Evolutionary conservation across 2,329 filamentous ascomycete species (phyloP).

Genomic region (Gnomoniopsis sp.): DNA sequence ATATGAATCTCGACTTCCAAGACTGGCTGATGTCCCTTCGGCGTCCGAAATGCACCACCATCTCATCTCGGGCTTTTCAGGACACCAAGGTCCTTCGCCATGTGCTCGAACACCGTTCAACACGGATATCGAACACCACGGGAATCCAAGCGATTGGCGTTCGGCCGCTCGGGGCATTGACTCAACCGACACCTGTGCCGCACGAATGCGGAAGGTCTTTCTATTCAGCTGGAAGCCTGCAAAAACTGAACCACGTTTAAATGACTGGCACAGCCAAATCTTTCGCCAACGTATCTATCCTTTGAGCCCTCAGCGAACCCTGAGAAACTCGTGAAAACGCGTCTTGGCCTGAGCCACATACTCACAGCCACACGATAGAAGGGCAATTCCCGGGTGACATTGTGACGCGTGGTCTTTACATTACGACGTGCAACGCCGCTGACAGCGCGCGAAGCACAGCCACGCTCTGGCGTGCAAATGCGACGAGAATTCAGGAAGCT

Average conservation of each 20-base stretch:
- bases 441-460: too few relatives aligned
- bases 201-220: constrained; percentile 1
- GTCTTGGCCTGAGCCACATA: neutral
- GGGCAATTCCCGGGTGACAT: neutral
- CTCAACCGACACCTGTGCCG: neutral
- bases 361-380: neutral
- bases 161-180: constrained; percentile 7
- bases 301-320: neutral
- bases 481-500: too few relatives aligned
- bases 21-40: neutral
- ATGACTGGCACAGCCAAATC: neutral
- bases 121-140: neutral
- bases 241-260: neutral
- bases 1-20: constrained; percentile 4
- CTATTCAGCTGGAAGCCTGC: neutral
- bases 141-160: neutral
- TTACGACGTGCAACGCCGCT: too few relatives aligned
- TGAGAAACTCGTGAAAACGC: neutral
- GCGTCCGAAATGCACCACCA: constrained; percentile 11
- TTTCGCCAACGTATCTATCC: neutral
- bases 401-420: too few relatives aligned
- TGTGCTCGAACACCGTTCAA: neutral
- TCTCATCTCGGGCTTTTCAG: neutral
- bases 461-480: too few relatives aligned
- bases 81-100: neutral